Evolutionary conservation across 495 filamentous ascomycete genomes (phyloP).

Genomic region (Lichenothelia convexa): DNA sequence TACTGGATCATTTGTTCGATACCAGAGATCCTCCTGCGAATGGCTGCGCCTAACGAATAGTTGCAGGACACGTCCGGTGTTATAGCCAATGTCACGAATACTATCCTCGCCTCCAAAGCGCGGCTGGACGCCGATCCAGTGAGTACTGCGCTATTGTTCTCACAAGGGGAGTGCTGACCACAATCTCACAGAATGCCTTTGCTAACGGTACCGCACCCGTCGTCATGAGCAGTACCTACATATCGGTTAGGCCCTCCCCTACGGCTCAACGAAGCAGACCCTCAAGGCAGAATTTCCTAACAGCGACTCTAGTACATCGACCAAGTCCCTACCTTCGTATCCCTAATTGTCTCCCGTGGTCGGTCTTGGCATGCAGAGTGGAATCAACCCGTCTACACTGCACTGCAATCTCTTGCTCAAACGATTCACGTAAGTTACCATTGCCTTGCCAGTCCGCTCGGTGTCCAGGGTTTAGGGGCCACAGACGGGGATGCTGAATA

Average conservation of each 20-base stretch:
- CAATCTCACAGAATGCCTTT: neutral
- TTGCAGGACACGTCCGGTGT: neutral
- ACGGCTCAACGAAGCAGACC: neutral
- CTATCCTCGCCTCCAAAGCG: neutral
- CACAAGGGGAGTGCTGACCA: neutral
- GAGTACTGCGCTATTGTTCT: neutral
- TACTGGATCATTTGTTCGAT: too few species aligned
- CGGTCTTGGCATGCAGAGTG: constrained; percentile 1
- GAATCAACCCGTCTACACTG: constrained; percentile 5
- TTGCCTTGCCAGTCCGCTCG: neutral
- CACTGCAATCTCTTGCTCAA: constrained; percentile 1
- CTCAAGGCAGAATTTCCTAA: neutral
- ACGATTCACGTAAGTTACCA: constrained; percentile 4
- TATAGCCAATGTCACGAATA: neutral
- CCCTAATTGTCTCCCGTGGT: constrained; percentile 2
- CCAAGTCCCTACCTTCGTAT: constrained; percentile 1
- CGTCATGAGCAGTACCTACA: neutral
- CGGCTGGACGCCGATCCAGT: neutral
- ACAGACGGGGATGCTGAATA: neutral
- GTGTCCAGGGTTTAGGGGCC: neutral
- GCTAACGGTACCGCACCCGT: neutral
- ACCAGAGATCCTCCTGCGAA: too few species aligned
- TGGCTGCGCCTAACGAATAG: too few species aligned
- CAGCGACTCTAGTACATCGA: constrained; percentile 4
- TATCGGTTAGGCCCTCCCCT: neutral